These are phyloP conservation scores for Melampsora larici-populina DNA, from an alignment of 1,284 basidiomycete genomes.

Conservation along the genomic window DNA sequence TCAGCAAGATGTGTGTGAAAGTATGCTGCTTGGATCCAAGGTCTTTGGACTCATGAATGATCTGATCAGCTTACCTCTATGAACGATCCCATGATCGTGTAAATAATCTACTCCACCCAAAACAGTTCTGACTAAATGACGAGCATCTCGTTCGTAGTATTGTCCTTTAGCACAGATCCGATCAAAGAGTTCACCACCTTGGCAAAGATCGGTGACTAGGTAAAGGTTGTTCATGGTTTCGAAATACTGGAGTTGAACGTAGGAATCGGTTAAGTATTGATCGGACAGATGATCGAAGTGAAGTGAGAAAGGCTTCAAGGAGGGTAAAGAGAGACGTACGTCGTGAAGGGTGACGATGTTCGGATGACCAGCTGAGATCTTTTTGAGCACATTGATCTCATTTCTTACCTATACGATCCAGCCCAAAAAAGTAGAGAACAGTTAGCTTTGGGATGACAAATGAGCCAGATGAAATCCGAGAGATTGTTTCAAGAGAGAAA, in stretches of 20 bases:
- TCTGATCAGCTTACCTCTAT: constrained; percentile 64
- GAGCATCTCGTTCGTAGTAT: constrained; percentile 91
- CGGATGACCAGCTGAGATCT: constrained; percentile 80
- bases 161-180: constrained; percentile 96
- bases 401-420: constrained; percentile 74
- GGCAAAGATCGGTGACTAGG: constrained; percentile 93
- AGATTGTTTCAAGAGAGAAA: not conserved
- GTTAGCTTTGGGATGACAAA: not conserved
- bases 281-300: constrained; percentile 58
- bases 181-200: constrained; percentile 96
- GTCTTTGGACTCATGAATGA: too few species aligned
- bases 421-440: not conserved
- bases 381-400: constrained; percentile 92
- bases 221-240: constrained; percentile 48
- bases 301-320: constrained; percentile 12
- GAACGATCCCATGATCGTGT: constrained; percentile 90
- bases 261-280: constrained; percentile 67
- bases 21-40: too few species aligned
- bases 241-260: constrained; percentile 6
- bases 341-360: constrained; percentile 60
- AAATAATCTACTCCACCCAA: constrained; percentile 85
- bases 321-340: constrained; percentile 22
- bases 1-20: too few species aligned
- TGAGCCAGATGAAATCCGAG: not conserved
- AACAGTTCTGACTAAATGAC: constrained; percentile 80